Base-by-base conservation (phyloP, 148 eudicot species). In the Chenopodium suecicum region DNA sequence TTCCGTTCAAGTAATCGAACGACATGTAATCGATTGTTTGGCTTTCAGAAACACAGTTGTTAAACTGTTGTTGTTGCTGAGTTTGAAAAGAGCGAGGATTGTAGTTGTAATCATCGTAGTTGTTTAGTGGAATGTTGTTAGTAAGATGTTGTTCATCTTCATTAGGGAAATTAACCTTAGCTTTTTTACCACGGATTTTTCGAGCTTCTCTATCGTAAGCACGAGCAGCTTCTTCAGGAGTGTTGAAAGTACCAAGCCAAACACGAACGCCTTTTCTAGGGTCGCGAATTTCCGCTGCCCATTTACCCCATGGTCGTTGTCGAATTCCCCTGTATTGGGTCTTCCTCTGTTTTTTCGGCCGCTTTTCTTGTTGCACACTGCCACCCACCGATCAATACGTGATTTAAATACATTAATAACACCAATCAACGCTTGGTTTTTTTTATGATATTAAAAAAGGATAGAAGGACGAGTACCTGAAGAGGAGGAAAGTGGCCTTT, bases 261-360 rank as follows among this genome's bases (percentile, higher is more conserved):
- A 94, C 97, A 70, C 98, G 82, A 23, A 90, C 97, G 1, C 98
- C 98, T 84, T 94, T 94, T 66, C 94, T 82, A 9, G 98, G 98
- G 79, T 94, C 98, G 19, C 98, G 93, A 20, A 94, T 94, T 84
- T 94, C 98, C 4, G 97, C 94, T 0, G 98, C 98, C 97, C 94
- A 94, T 94, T 94, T 94, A 0, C 98, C 98, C 98, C 98, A 94
- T 0, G 96, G 96, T 22, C 98, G 84, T 74, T 92, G 98, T 84
- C 98, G 81, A 54, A 94, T 94, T 69, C 98, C 98, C 29, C 97
- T 86, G 88, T 91, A 94, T 60, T 92, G 88, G 12, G 90, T 94
- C 79, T 94, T 94, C 80, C 97, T 86, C 86, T 87, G 93, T 82
- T 85, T 89, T 78, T 92, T 92, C 4, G 78, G 70, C 29, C 77